phyloP scores from a whole-genome alignment of 768 basidiomycete species.

The Suillus paluster region DNA sequence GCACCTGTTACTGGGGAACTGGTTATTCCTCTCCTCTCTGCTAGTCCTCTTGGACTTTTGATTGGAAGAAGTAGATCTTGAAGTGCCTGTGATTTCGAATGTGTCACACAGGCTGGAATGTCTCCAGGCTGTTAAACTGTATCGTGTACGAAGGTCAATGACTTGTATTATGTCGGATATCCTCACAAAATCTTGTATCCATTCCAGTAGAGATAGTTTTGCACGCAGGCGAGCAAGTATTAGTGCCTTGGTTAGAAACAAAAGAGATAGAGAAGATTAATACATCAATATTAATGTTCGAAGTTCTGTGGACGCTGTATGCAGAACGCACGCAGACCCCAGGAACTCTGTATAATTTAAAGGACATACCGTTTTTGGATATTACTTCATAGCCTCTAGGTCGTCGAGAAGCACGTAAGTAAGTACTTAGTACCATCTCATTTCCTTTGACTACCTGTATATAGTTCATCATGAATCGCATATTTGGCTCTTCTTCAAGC shows the following conservation, averaged over 20 bases:
- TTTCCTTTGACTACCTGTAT: not conserved
- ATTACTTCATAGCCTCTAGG: not conserved
- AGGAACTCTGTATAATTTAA: not conserved
- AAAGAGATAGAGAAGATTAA: not conserved
- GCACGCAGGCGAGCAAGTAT: not conserved
- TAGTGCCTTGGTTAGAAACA: not conserved
- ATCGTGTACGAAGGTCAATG: not conserved
- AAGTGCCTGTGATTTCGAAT: not conserved
- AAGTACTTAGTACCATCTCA: not conserved
- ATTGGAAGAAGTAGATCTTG: conserved; percentile 2
- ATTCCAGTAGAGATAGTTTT: not conserved
- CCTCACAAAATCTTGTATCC: not conserved
- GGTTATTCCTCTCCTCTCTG: not conserved
- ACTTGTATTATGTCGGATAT: conserved; percentile 1
- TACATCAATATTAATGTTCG: not conserved
- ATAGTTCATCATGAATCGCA: conserved; percentile 74
- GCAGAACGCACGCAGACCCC: not conserved
- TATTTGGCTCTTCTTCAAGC: conserved; percentile 75
- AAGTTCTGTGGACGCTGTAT: not conserved
- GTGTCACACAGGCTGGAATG: not conserved
- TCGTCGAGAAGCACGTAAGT: no score
- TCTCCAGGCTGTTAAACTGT: not conserved
- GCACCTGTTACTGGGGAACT: conserved; percentile 4
- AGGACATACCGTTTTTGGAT: not conserved
- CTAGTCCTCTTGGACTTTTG: conserved; percentile 5